phyloP scores from a whole-genome alignment of 2,329 filamentous ascomycete genomes.

The Scytalidium lignicola region DNA sequence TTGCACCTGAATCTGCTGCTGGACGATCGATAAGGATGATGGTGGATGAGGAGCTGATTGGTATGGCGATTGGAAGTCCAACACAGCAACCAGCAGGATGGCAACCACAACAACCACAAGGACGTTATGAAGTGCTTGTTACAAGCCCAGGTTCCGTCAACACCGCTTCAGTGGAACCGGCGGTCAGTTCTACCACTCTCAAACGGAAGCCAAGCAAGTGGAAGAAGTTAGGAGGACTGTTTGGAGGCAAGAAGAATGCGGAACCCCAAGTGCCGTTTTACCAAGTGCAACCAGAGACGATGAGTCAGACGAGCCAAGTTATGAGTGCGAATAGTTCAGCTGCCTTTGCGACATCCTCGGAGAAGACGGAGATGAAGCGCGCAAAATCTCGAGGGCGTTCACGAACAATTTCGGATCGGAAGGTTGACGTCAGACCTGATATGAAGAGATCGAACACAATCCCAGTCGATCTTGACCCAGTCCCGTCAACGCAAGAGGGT shows the following conservation, averaged over 20 bases:
- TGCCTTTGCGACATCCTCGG: slow-evolving; percentile 4
- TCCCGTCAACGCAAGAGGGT: slow-evolving; percentile 16
- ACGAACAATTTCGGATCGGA: slow-evolving; percentile 18
- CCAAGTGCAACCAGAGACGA: slow-evolving; percentile 22
- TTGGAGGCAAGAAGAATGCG: slow-evolving; percentile 30
- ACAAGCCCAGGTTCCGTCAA: slow-evolving; percentile 17
- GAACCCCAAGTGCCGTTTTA: slow-evolving; percentile 21
- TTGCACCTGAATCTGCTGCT: slow-evolving; percentile 10
- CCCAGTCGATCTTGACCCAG: slow-evolving; percentile 15
- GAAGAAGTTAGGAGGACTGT: slow-evolving; percentile 51
- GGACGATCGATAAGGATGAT: slow-evolving; percentile 16
- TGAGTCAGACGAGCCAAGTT: slow-evolving; percentile 6
- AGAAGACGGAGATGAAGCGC: slow-evolving; percentile 8
- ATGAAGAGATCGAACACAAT: slow-evolving; percentile 22
- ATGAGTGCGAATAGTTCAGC: slow-evolving; percentile 6
- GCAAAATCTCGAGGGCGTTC: slow-evolving; percentile 13
- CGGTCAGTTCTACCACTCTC: slow-evolving; percentile 3
- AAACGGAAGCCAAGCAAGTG: slow-evolving; percentile 47
- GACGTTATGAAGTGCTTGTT: slow-evolving; percentile 15
- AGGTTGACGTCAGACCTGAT: slow-evolving; percentile 16
- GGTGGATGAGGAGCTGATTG: slow-evolving; percentile 42
- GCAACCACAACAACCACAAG: slow-evolving; percentile 12
- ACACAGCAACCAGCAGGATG: slow-evolving; percentile 29
- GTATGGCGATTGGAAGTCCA: slow-evolving; percentile 71
- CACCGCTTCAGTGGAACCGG: slow-evolving; percentile 8